Evolutionary conservation across 805 yeast species (phyloP).

Genomic region (Metschnikowia gelsemii): DNA sequence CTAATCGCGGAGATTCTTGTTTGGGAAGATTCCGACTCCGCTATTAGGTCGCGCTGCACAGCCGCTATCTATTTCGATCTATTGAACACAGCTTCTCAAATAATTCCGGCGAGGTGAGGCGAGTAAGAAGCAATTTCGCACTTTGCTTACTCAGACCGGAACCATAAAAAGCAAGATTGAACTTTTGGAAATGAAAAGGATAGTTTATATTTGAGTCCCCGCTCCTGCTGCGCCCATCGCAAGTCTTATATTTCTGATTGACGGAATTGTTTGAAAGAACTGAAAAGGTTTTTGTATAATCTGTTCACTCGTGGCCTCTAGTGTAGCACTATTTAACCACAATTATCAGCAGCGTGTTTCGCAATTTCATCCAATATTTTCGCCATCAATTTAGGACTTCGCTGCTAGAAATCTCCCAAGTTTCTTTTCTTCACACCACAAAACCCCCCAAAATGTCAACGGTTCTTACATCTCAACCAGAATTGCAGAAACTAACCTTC

Average conservation of each 20-base stretch:
- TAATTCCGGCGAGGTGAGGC: background rate
- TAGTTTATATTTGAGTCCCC: background rate
- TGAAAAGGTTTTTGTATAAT: no score
- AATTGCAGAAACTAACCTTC: constrained; percentile 14
- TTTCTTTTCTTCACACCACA: no score
- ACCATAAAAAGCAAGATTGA: background rate
- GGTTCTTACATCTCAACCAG: constrained; percentile 4
- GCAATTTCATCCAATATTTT: constrained; percentile 6
- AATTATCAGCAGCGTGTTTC: constrained; percentile 3
- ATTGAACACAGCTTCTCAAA: background rate
- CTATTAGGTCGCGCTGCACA: constrained; percentile 2
- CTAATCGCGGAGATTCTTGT: constrained; percentile 1
- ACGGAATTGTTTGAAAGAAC: no score
- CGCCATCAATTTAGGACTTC: constrained; percentile 5
- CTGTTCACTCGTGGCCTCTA: no score
- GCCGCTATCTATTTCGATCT: constrained; percentile 4
- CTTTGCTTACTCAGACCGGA: constrained; percentile 3
- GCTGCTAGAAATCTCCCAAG: no score
- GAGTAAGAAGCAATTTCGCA: constrained; percentile 10
- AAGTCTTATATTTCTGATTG: no score
- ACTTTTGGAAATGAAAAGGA: no score
- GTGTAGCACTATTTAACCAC: constrained; percentile 1
- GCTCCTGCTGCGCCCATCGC: no score
- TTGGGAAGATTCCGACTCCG: constrained; percentile 6
- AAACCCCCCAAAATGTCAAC: constrained; percentile 8